A percentile compares a stretch with the other conserved stretches of the same genome.
Conservation (phyloP, 2,329 filamentous ascomycete species). For the Dactylellina haptotyla region DNA sequence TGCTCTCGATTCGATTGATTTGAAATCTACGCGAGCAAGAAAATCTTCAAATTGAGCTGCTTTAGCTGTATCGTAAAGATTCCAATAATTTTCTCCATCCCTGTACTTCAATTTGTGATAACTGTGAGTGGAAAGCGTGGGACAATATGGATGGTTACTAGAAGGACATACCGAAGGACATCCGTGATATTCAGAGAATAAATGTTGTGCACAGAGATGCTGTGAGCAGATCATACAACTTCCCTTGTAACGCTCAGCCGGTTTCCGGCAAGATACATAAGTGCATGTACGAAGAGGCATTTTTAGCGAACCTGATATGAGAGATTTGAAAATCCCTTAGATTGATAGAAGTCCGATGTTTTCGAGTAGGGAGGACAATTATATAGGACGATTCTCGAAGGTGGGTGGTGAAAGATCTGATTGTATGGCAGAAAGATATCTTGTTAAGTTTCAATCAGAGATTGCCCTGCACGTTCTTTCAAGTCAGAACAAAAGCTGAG, state of each 20-base stretch:
- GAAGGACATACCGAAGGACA: conserved; percentile 10
- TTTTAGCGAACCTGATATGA: background rate
- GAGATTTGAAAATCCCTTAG: background rate
- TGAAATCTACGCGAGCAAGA: conserved; percentile 14
- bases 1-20: conserved; percentile 16
- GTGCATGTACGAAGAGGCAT: conserved; percentile 21
- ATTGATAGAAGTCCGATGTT: conserved; percentile 2
- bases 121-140: background rate
- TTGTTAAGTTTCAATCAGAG: background rate
- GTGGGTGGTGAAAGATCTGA: background rate
- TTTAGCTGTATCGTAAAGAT: conserved; percentile 4
- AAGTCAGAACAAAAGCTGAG: background rate
- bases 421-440: background rate
- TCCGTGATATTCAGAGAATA: conserved; percentile 12
- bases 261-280: conserved; percentile 10
- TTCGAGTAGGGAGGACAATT: background rate
- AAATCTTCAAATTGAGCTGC: conserved; percentile 20
- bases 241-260: conserved; percentile 16
- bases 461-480: background rate
- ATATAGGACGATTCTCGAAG: background rate
- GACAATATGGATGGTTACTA: background rate
- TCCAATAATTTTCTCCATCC: conserved; percentile 8
- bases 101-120: background rate
- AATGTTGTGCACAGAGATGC: conserved; percentile 21
- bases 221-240: conserved; percentile 20